Percentiles rank a stretch among this genome's conserved stretches.
Evolutionary conservation across 164 flowering plant genomes (phyloP).

Genomic region (Macadamia integrifolia): DNA sequence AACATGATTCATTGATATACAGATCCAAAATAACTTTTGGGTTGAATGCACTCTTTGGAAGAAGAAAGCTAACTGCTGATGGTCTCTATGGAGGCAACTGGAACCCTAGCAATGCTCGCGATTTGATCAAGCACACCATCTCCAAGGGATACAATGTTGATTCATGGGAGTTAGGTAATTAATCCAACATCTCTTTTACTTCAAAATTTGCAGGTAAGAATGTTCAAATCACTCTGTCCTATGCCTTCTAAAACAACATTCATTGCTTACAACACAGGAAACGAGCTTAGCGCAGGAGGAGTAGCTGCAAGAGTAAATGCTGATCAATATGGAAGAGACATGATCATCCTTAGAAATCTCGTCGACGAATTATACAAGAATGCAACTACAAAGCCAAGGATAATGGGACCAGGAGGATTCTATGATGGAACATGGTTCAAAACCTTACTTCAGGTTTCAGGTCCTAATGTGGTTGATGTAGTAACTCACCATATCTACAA

Average conservation of each 20-base stretch:
- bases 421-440: slow-evolving; percentile 53
- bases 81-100: slow-evolving; percentile 39
- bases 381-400: slow-evolving; percentile 20
- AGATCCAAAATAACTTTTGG: slow-evolving; percentile 40
- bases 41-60: slow-evolving; percentile 58
- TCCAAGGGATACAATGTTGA: slow-evolving; percentile 54
- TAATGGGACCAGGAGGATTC: slow-evolving; percentile 60
- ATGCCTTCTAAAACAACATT: not conserved
- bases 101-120: slow-evolving; percentile 45
- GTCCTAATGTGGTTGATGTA: slow-evolving; percentile 42
- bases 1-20: too few relatives aligned
- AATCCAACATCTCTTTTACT: not conserved
- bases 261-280: slow-evolving; percentile 29
- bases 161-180: slow-evolving; percentile 63
- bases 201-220: not conserved
- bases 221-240: not conserved
- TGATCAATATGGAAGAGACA: slow-evolving; percentile 47
- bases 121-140: slow-evolving; percentile 42
- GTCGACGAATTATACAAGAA: slow-evolving; percentile 30
- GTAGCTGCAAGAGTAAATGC: slow-evolving; percentile 39
- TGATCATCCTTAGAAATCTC: slow-evolving; percentile 26
- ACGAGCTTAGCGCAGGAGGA: slow-evolving; percentile 52
- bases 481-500: slow-evolving; percentile 69
- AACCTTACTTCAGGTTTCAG: slow-evolving; percentile 34
- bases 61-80: slow-evolving; percentile 14